phyloP scores from a whole-genome alignment of 768 basidiomycete genomes.

The Inosperma sp. region DNA sequence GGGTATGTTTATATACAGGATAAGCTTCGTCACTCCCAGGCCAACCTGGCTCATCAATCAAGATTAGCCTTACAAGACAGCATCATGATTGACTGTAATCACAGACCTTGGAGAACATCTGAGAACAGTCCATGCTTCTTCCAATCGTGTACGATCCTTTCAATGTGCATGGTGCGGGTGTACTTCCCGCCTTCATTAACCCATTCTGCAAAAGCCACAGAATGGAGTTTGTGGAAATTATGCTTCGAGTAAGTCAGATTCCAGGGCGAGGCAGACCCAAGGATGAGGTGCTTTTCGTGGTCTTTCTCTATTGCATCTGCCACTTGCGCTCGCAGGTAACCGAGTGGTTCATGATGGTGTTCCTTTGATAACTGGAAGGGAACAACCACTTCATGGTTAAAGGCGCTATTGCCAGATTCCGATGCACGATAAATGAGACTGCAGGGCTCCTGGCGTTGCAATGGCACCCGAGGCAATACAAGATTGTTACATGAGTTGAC shows the following conservation, averaged over 20 bases:
- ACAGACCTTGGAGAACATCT: conserved; percentile 27
- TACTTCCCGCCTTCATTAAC: conserved; percentile 32
- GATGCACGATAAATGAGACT: conserved; percentile 20
- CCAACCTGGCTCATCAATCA: too few relatives aligned
- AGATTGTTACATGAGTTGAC: conserved; percentile 29
- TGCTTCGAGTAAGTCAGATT: conserved; percentile 24
- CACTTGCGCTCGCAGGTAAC: conserved; percentile 27
- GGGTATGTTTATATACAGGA: conserved; percentile 29
- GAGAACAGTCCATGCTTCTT: conserved; percentile 25
- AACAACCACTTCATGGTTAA: conserved; percentile 23
- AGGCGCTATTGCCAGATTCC: conserved; percentile 18
- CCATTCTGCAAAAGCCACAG: conserved; percentile 32
- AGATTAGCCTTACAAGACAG: conserved; percentile 6
- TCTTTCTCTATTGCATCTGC: conserved; percentile 28
- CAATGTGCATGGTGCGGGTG: conserved; percentile 31
- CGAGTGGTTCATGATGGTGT: conserved; percentile 15
- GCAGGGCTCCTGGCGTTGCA: conserved; percentile 16
- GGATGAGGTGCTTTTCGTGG: conserved; percentile 26
- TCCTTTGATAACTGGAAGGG: conserved; percentile 25
- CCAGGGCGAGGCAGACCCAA: conserved; percentile 28
- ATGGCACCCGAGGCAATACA: conserved; percentile 20
- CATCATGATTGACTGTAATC: background rate
- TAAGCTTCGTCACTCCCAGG: conserved; percentile 35
- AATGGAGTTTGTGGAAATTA: conserved; percentile 8
- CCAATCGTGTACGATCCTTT: conserved; percentile 30